These are phyloP conservation scores for Podospora appendiculata DNA, from an alignment of 495 filamentous ascomycete species.

Conservation along the genomic window DNA sequence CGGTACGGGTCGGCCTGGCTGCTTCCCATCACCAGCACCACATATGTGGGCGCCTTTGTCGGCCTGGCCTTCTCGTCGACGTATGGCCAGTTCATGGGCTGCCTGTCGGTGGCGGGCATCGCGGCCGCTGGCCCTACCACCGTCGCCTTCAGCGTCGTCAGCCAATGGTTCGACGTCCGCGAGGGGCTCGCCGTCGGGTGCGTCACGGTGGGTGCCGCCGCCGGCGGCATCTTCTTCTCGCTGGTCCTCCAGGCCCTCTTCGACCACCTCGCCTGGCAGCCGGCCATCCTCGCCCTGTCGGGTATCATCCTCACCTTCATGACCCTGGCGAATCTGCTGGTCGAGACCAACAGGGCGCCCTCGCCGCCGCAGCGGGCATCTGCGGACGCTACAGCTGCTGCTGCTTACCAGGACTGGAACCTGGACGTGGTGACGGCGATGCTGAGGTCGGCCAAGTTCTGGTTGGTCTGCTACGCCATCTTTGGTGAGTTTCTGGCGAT, in stretches of 20 bases:
- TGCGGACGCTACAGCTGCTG: background rate
- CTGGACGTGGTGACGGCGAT: background rate
- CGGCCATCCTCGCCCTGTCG: constrained; percentile 9
- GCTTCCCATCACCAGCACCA: constrained; percentile 8
- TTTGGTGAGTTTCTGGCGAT: constrained; percentile 16
- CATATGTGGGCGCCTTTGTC: constrained; percentile 16
- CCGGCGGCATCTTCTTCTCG: constrained; percentile 25
- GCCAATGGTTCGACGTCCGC: constrained; percentile 19
- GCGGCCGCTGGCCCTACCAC: constrained; percentile 14
- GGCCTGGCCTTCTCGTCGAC: constrained; percentile 16
- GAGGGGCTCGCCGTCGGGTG: constrained; percentile 17
- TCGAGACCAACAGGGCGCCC: constrained; percentile 12
- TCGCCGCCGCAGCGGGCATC: background rate
- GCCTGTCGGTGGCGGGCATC: constrained; percentile 15
- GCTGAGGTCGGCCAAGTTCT: constrained; percentile 13
- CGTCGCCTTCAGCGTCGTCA: constrained; percentile 15
- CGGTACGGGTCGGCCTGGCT: constrained; percentile 9
- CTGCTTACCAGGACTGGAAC: background rate
- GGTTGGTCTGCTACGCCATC: constrained; percentile 14
- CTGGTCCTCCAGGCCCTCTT: constrained; percentile 21
- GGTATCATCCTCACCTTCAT: constrained; percentile 10
- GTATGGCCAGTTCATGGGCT: constrained; percentile 21
- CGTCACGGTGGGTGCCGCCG: constrained; percentile 18
- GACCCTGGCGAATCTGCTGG: constrained; percentile 9
- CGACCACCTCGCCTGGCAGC: constrained; percentile 10